Percentiles rank a stretch among this genome's conserved stretches.
Conservation (phyloP, 1,284 basidiomycete species). For the Tilletia setariae region DNA sequence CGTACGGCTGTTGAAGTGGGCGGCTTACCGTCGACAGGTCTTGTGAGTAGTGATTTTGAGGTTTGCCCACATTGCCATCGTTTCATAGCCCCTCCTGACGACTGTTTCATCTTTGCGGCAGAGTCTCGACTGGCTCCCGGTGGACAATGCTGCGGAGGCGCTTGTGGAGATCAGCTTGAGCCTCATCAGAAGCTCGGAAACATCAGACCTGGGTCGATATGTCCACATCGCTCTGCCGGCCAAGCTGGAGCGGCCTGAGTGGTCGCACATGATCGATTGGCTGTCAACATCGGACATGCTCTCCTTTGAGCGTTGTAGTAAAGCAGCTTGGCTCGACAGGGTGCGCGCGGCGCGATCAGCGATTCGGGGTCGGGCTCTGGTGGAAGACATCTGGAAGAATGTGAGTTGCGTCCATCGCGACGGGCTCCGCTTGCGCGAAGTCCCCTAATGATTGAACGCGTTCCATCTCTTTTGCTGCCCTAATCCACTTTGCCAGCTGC, state of each 20-base stretch:
- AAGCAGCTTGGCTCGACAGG: slow-evolving; percentile 61
- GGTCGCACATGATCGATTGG: slow-evolving; percentile 65
- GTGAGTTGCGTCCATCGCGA: slow-evolving; percentile 14
- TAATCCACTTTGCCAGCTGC: neutral
- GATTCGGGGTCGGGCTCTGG: slow-evolving; percentile 20
- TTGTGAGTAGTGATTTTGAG: slow-evolving; percentile 34
- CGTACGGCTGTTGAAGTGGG: slow-evolving; percentile 57
- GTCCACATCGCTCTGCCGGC: slow-evolving; percentile 15
- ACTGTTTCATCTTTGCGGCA: slow-evolving; percentile 15
- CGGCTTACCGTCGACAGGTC: slow-evolving; percentile 59
- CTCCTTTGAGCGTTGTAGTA: slow-evolving; percentile 69
- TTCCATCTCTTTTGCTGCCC: too few relatives aligned
- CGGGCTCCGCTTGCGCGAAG: too few relatives aligned
- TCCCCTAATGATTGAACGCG: too few relatives aligned
- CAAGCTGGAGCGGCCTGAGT: slow-evolving; percentile 23
- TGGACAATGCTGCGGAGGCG: slow-evolving; percentile 61
- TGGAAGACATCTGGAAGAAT: slow-evolving; percentile 21
- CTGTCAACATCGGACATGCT: slow-evolving; percentile 65
- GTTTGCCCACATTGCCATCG: too few relatives aligned
- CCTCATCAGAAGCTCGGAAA: neutral
- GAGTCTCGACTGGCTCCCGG: slow-evolving; percentile 62
- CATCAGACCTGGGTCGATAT: neutral
- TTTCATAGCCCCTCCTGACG: neutral
- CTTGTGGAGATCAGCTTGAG: slow-evolving; percentile 59
- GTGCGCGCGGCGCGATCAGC: slow-evolving; percentile 47